A percentile compares a stretch with the other conserved stretches of the same genome.
Evolutionary conservation across 352 stramenopile genomes (phyloP).

Genomic region (Pythium monospermum): DNA sequence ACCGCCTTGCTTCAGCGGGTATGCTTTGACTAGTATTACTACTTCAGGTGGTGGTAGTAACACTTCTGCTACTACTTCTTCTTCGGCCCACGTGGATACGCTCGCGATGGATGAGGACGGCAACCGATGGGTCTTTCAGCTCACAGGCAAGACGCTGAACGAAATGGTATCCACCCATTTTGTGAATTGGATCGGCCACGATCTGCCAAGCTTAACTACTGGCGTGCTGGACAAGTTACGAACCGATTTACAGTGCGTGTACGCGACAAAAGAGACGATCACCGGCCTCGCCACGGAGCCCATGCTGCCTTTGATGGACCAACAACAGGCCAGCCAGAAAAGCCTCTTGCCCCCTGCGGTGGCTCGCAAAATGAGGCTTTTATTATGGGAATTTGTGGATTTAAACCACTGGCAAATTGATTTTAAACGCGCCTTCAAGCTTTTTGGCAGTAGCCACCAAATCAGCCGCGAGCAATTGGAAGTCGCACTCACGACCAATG

Average conservation of each 20-base stretch:
- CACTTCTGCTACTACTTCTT: no score
- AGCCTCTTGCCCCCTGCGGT: conserved; percentile 11
- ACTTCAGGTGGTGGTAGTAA: not conserved
- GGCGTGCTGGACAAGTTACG: conserved; percentile 39
- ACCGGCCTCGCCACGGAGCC: conserved; percentile 26
- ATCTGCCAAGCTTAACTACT: conserved; percentile 10
- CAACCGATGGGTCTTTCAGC: conserved; percentile 44
- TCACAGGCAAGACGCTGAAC: conserved; percentile 35
- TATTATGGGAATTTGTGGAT: conserved; percentile 53
- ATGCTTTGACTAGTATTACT: no score
- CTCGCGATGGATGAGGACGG: conserved; percentile 56
- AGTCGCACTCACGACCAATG: conserved; percentile 26
- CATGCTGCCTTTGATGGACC: not conserved
- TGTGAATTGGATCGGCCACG: conserved; percentile 52
- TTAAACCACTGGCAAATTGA: conserved; percentile 39
- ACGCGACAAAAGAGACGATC: conserved; percentile 39
- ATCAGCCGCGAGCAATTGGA: conserved; percentile 39
- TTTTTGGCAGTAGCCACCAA: conserved; percentile 27
- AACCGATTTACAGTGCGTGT: conserved; percentile 58
- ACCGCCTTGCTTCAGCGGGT: no score
- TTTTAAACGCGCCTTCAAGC: conserved; percentile 14
- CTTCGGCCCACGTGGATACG: no score
- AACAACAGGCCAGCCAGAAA: not conserved
- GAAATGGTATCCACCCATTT: conserved; percentile 54
- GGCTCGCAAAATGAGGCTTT: conserved; percentile 31